These are phyloP conservation scores for Backusella tarrabulga DNA, from an alignment of 192 early-diverging fungal genomes.

Conservation along the genomic window DNA sequence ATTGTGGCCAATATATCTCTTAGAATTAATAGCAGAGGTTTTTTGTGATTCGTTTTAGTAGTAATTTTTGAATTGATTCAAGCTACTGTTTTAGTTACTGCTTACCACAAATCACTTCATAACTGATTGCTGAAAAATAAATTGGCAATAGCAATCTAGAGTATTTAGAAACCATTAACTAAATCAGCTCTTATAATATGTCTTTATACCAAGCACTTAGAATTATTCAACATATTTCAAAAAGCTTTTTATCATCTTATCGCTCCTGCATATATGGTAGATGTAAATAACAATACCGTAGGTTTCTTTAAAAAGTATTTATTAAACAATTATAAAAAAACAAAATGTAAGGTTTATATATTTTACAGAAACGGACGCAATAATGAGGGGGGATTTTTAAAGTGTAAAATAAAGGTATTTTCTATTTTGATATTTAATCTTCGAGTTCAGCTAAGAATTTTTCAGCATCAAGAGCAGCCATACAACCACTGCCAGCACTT, in stretches of 20 bases:
- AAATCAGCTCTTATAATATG: no score
- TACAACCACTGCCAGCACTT: constrained; percentile 96
- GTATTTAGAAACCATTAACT: no score
- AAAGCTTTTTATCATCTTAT: no score
- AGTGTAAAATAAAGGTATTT: neutral
- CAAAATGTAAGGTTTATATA: neutral
- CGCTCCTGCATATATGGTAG: no score
- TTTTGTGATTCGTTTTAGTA: neutral
- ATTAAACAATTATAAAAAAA: neutral
- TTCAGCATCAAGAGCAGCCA: constrained; percentile 96
- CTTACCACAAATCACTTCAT: no score
- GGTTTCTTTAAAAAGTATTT: neutral
- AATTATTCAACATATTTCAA: no score
- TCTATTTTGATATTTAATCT: neutral
- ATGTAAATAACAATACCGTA: no score
- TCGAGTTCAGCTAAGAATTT: constrained; percentile 79
- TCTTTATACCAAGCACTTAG: no score
- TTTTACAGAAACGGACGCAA: neutral
- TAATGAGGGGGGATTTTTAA: neutral
- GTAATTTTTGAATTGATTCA: no score
- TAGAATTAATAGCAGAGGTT: neutral
- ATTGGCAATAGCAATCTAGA: no score
- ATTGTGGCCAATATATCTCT: neutral
- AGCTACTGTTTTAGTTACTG: no score
- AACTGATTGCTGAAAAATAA: no score